Percentiles rank a stretch among this genome's conserved stretches.
Conservation (phyloP, 2,329 filamentous ascomycete species). For the Karstenula rhodostoma region DNA sequence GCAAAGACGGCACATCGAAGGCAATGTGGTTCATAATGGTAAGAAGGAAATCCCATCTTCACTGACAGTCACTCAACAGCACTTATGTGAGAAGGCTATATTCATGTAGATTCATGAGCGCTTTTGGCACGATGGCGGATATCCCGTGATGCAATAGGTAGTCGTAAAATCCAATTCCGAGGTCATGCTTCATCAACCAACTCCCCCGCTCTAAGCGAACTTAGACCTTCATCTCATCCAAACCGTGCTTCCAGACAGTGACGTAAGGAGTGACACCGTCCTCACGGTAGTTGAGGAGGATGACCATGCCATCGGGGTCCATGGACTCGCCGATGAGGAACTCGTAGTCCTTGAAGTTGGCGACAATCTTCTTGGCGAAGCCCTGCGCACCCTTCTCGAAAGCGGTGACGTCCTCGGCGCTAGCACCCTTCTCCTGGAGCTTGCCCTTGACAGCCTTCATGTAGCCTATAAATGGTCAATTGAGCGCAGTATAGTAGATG, state of each 20-base stretch:
- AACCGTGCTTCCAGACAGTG: conserved; percentile 93
- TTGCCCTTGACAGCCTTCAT: conserved; percentile 90
- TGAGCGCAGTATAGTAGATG: neutral
- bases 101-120: conserved; percentile 41
- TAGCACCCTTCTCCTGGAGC: conserved; percentile 66
- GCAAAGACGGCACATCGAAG: neutral
- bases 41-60: neutral
- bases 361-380: conserved; percentile 83
- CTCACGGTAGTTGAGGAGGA: conserved; percentile 97
- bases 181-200: conserved; percentile 29
- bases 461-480: conserved; percentile 67
- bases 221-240: conserved; percentile 91
- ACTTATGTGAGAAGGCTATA: conserved; percentile 19
- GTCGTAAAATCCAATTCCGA: conserved; percentile 46
- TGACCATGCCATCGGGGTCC: conserved; percentile 92
- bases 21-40: neutral
- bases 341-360: conserved; percentile 95
- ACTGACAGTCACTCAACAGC: neutral
- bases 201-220: conserved; percentile 13
- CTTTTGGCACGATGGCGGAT: conserved; percentile 46
- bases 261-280: conserved; percentile 92
- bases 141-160: conserved; percentile 50
- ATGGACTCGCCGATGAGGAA: conserved; percentile 92
- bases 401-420: conserved; percentile 72
- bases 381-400: conserved; percentile 80